phyloP scores from a whole-genome alignment of 2,329 filamentous ascomycete species.

The Monilinia fructigena region DNA sequence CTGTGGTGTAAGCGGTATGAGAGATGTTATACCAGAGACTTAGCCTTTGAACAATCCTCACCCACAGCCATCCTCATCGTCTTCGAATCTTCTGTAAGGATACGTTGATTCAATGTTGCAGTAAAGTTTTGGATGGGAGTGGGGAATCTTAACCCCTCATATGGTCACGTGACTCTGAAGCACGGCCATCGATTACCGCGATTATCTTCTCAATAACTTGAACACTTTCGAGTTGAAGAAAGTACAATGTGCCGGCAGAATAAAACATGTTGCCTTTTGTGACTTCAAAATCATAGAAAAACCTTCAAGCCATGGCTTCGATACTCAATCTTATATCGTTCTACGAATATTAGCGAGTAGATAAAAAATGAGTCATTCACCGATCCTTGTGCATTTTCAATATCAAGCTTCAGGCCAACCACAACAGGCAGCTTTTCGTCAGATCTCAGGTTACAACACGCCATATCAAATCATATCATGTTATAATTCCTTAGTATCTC shows the following conservation, averaged over 20 bases:
- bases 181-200: no score
- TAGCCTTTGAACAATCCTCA: no score
- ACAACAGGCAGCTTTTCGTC: background rate
- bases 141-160: no score
- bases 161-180: no score
- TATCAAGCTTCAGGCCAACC: background rate
- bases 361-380: conserved; percentile 5
- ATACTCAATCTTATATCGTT: background rate
- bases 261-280: background rate
- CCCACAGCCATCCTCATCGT: no score
- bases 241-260: background rate
- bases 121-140: no score
- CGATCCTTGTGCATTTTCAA: background rate
- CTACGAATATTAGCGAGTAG: background rate
- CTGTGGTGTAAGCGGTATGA: no score
- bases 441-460: background rate
- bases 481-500: background rate
- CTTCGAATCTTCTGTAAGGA: no score
- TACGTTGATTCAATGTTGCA: no score
- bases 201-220: background rate
- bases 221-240: background rate
- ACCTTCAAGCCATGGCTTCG: background rate
- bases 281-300: background rate
- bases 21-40: no score
- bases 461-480: background rate